Conservation (phyloP, 352 stramenopile species). For the Thalassiosira mediterranea region DNA sequence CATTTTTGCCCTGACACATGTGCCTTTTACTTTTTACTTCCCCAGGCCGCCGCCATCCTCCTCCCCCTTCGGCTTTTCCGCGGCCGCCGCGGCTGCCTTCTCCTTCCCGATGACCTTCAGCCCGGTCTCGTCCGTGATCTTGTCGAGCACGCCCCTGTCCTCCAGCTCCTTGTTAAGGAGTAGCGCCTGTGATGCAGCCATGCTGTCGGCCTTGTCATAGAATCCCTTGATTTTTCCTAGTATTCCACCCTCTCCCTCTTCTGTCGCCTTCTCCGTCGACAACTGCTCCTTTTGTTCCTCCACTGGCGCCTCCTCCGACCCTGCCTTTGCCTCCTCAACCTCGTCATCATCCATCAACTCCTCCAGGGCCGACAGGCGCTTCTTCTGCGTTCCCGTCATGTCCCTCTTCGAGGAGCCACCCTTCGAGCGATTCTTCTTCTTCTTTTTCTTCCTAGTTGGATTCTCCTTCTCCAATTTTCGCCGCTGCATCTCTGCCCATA, state of each 20-base stretch:
- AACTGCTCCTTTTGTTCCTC: slow-evolving; percentile 13
- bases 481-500: slow-evolving; percentile 78
- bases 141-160: slow-evolving; percentile 78
- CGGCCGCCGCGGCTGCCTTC: slow-evolving; percentile 32
- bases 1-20: too few species aligned
- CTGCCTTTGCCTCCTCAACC: not conserved
- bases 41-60: not conserved
- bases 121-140: slow-evolving; percentile 83
- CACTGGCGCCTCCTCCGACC: slow-evolving; percentile 5
- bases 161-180: slow-evolving; percentile 84
- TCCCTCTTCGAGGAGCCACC: slow-evolving; percentile 20
- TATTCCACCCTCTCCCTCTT: slow-evolving; percentile 45
- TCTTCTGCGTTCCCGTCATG: slow-evolving; percentile 66
- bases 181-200: slow-evolving; percentile 78
- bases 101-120: slow-evolving; percentile 77
- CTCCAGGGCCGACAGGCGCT: slow-evolving; percentile 62
- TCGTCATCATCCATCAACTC: slow-evolving; percentile 58
- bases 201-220: slow-evolving; percentile 78
- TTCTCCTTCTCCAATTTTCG: slow-evolving; percentile 40
- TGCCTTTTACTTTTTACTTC: too few species aligned
- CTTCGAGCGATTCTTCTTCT: slow-evolving; percentile 9
- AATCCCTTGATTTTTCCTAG: slow-evolving; percentile 70
- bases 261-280: not conserved
- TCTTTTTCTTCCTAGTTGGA: slow-evolving; percentile 58
- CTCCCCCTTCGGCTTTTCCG: not conserved